A percentile compares a stretch with the other conserved stretches of the same genome.
phyloP scores from a whole-genome alignment of 2,329 filamentous ascomycete genomes.

The Periconia sp. region DNA sequence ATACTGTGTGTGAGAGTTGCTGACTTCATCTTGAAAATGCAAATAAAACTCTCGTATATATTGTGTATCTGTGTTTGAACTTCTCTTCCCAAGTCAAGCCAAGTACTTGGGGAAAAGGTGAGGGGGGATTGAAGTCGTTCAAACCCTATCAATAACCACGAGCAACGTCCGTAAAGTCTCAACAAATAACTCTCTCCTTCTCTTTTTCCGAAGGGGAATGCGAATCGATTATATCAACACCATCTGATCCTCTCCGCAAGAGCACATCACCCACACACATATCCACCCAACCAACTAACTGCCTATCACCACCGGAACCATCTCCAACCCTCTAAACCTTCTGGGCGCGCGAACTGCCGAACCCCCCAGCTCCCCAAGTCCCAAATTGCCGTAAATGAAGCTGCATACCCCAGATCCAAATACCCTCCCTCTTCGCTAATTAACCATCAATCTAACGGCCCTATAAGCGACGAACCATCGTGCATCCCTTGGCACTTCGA shows the following conservation, averaged over 20 bases:
- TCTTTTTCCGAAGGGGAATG: no score
- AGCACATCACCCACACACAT: not conserved
- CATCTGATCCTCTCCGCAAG: not conserved
- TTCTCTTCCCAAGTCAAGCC: no score
- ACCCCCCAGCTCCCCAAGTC: not conserved
- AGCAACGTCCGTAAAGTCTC: no score
- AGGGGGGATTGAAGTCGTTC: no score
- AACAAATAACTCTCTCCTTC: no score
- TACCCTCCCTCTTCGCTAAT: not conserved
- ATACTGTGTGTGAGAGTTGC: constrained; percentile 16
- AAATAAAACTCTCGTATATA: not conserved
- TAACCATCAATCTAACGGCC: constrained; percentile 1
- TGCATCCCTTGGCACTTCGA: no score
- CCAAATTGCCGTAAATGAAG: not conserved
- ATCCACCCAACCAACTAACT: not conserved
- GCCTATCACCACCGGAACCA: not conserved
- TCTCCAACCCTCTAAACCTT: constrained; percentile 1
- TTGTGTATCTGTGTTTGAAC: not conserved
- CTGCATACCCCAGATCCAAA: not conserved
- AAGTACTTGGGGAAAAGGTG: no score
- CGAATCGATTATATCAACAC: no score
- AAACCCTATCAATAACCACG: no score
- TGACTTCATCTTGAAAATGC: constrained; percentile 18
- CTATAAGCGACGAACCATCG: not conserved
- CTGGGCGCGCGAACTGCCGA: not conserved